Evolutionary conservation across 2,329 filamentous ascomycete species (phyloP).

Genomic region (Simplicillium aogashimaense): DNA sequence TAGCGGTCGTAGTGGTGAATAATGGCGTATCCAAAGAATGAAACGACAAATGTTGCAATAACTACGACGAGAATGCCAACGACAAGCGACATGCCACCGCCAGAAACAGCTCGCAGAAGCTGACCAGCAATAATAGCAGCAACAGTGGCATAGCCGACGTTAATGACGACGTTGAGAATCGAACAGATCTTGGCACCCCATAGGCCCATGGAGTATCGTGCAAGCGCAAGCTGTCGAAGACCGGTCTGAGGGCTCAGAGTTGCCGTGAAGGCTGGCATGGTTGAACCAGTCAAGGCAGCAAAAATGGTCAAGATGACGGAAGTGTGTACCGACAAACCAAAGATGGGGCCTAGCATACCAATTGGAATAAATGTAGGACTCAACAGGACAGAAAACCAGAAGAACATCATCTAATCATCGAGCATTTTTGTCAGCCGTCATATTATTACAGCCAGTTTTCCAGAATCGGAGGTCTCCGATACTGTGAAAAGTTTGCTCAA

Average conservation of each 20-base stretch:
- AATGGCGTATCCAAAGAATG: slow-evolving; percentile 11
- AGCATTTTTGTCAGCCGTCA: background rate
- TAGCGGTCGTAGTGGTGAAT: slow-evolving; percentile 13
- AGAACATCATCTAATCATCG: slow-evolving; percentile 6
- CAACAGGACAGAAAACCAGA: slow-evolving; percentile 8
- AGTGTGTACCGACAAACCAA: slow-evolving; percentile 7
- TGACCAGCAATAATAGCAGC: slow-evolving; percentile 12
- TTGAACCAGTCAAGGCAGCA: slow-evolving; percentile 1
- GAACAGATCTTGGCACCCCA: slow-evolving; percentile 13
- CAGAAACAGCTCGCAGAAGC: slow-evolving; percentile 12
- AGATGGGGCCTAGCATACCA: slow-evolving; percentile 7
- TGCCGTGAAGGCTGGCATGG: slow-evolving; percentile 1
- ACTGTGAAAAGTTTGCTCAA: too few relatives aligned
- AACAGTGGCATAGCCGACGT: slow-evolving; percentile 11
- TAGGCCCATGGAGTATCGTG: slow-evolving; percentile 9
- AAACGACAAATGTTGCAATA: slow-evolving; percentile 11
- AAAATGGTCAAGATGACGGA: slow-evolving; percentile 6
- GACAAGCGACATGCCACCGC: slow-evolving; percentile 10
- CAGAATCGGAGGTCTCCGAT: too few relatives aligned
- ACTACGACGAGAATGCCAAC: slow-evolving; percentile 13
- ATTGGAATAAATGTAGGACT: slow-evolving; percentile 7
- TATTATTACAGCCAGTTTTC: background rate
- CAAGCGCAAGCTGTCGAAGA: slow-evolving; percentile 2
- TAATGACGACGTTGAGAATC: slow-evolving; percentile 12
- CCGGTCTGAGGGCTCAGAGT: slow-evolving; percentile 4